These are phyloP conservation scores for Stachybotrys chlorohalonatus DNA, from an alignment of 2,329 filamentous ascomycete species.

Conservation along the genomic window DNA sequence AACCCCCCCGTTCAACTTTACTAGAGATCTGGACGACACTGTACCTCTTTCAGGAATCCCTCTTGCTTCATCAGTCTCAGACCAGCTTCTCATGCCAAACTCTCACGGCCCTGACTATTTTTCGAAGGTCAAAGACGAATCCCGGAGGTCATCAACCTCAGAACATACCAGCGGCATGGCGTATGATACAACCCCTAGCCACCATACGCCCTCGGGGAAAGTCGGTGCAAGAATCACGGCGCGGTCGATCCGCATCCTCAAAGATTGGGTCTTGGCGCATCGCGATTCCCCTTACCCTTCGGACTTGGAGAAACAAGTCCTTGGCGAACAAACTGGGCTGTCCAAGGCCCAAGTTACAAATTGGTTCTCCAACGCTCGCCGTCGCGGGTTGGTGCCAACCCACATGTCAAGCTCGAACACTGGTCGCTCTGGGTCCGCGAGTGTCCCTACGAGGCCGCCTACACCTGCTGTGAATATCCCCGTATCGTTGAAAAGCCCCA, in stretches of 20 bases:
- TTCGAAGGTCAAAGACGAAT: not conserved
- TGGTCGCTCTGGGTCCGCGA: constrained; percentile 29
- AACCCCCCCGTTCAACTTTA: not conserved
- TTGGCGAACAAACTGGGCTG: constrained; percentile 66
- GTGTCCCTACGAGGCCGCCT: constrained; percentile 40
- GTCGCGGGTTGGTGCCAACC: constrained; percentile 57
- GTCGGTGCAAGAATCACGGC: constrained; percentile 43
- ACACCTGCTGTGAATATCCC: constrained; percentile 23
- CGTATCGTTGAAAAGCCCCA: constrained; percentile 10
- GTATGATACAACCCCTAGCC: not conserved
- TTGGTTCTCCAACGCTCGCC: constrained; percentile 79
- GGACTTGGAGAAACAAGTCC: constrained; percentile 67
- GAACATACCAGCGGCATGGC: not conserved
- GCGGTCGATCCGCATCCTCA: constrained; percentile 65
- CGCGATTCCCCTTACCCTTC: constrained; percentile 73
- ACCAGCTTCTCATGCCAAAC: not conserved
- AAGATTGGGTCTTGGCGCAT: constrained; percentile 71
- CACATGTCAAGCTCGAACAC: constrained; percentile 7
- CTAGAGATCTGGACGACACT: not conserved
- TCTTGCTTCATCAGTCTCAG: not conserved
- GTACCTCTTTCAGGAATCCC: not conserved
- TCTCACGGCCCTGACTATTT: not conserved
- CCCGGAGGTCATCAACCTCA: not conserved
- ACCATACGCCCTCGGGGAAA: constrained; percentile 1
- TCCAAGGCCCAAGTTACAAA: constrained; percentile 74